Percentiles rank a stretch among this genome's conserved stretches.
Conservation (phyloP, 2,329 filamentous ascomycete genomes). For the Ophiostoma quercus region DNA sequence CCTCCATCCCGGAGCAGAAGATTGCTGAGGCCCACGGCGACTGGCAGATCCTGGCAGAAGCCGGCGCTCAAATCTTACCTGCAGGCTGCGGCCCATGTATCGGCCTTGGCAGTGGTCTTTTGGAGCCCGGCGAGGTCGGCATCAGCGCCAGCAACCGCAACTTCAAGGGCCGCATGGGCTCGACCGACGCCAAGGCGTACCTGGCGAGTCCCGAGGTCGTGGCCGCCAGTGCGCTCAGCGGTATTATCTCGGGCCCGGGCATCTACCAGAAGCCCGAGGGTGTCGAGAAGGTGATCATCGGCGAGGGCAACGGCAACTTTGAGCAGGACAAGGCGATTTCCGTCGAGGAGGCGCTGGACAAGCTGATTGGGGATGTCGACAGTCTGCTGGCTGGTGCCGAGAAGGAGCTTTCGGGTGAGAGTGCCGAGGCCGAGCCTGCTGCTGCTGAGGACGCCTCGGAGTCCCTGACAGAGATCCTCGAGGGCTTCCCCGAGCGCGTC, state of each 20-base stretch:
- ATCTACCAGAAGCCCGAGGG: conserved; percentile 57
- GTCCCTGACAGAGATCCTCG: conserved; percentile 62
- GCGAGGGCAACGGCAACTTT: conserved; percentile 30
- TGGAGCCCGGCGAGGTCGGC: conserved; percentile 80
- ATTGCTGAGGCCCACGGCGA: conserved; percentile 74
- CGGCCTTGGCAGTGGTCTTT: conserved; percentile 64
- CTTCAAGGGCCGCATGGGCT: conserved; percentile 88
- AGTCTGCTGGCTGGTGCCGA: conserved; percentile 49
- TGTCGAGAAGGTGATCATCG: conserved; percentile 36
- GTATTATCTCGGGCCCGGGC: conserved; percentile 69
- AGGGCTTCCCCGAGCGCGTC: conserved; percentile 80
- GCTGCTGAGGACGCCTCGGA: conserved; percentile 14
- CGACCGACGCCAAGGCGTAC: conserved; percentile 72
- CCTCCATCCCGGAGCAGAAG: conserved; percentile 70
- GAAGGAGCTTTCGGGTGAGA: conserved; percentile 35
- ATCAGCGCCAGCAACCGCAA: conserved; percentile 82
- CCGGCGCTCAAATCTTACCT: conserved; percentile 67
- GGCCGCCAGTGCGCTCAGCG: conserved; percentile 75
- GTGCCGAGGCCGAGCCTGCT: conserved; percentile 32
- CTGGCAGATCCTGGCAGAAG: conserved; percentile 77
- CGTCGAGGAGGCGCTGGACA: conserved; percentile 65
- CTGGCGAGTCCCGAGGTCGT: conserved; percentile 87
- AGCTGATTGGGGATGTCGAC: conserved; percentile 65
- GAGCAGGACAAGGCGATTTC: conserved; percentile 25
- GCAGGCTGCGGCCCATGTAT: conserved; percentile 82